Evolutionary conservation across 257 asterid species (phyloP), one percentile per base, ranked within the genome.

Genomic region (Rehmannia glutinosa): DNA sequence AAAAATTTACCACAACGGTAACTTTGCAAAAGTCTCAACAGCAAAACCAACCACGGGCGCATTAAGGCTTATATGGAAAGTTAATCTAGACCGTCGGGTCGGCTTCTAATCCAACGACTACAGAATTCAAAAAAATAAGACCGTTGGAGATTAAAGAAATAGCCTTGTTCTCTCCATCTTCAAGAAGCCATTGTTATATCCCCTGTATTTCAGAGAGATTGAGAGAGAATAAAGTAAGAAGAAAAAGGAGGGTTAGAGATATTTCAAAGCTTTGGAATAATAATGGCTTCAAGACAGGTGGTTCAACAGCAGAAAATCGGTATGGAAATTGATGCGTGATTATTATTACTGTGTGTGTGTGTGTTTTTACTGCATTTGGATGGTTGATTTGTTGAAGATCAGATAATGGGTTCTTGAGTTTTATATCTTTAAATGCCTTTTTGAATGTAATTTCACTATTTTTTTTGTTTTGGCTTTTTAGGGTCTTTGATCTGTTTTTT

Each of bases 61-160:
- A 16, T 19, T 2, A 5, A 12, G 17, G 36, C 28, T 15, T 58
- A 10, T 36, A 36, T 21, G 65, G 64, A 19, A 66, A 66, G 53
- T 13, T 30, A 33, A 53, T 6, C 17, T n/a, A 36, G 39, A 32
- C 78, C 64, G 78, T 59, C 19, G 33, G 61, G 54, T 28, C 25
- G 35, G 33, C 3, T 2, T 17, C 54, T 25, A 49, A 55, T 67
- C 70, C 62, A 68, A 61, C 66, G 61, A 63, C 39, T 45, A 4
- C 19, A 45, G 8, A 73, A 51, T 70, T 52, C 64, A 28, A 10
- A 60, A 64, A 50, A 68, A 69, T 71, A 42, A 13, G 82, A 83
- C 92, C 89, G 87, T 85, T 85, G 76, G 62, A 50, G 46, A 35
- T 47, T 15, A 46, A 24, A 75, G 66, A 27, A 67, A 50, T 8